phyloP scores from a whole-genome alignment of 345 rosid species.

The Citropsis articulata region DNA sequence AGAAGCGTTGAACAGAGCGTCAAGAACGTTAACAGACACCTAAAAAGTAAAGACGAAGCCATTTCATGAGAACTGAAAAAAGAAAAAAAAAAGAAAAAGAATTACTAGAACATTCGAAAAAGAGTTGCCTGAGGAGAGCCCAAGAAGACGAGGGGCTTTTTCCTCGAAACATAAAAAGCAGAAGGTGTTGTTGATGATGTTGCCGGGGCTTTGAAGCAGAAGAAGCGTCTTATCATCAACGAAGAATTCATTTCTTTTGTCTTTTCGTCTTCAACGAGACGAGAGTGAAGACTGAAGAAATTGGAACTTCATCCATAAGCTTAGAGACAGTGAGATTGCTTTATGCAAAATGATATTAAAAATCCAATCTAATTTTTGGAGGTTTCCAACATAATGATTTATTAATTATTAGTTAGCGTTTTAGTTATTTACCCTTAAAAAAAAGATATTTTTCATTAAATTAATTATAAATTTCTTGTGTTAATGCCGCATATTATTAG shows the following conservation, averaged over 20 bases:
- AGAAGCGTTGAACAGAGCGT: slow-evolving; percentile 73
- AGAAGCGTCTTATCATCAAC: slow-evolving; percentile 65
- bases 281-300: no score
- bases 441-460: neutral
- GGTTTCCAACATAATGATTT: no score
- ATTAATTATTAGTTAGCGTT: no score
- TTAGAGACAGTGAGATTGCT: no score
- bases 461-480: neutral
- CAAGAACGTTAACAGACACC: slow-evolving; percentile 84
- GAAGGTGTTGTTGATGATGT: slow-evolving; percentile 23
- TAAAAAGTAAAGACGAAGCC: slow-evolving; percentile 32
- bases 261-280: neutral
- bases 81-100: no score
- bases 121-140: slow-evolving; percentile 82
- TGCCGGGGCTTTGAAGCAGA: slow-evolving; percentile 38
- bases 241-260: slow-evolving; percentile 33
- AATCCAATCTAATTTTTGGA: neutral
- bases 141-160: slow-evolving; percentile 76
- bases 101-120: neutral
- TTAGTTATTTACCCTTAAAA: no score
- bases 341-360: neutral
- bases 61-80: neutral
- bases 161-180: slow-evolving; percentile 42
- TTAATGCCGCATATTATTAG: neutral
- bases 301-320: neutral